phyloP scores from a whole-genome alignment of 148 eudicot species.

The Mesembryanthemum crystallinum region DNA sequence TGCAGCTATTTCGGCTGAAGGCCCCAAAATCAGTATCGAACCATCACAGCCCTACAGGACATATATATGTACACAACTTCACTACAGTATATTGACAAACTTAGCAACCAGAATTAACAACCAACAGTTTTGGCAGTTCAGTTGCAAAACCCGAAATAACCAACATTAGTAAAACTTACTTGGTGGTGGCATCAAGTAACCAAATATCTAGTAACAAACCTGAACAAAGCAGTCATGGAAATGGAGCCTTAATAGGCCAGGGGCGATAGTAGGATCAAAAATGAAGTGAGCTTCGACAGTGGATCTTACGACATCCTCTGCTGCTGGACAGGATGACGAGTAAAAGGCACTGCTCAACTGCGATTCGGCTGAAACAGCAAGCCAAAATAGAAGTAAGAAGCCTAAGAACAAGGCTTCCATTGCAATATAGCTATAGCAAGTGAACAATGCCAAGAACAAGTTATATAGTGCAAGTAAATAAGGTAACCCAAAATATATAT shows the following conservation, averaged over 20 bases:
- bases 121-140: too few relatives aligned
- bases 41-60: conserved; percentile 68
- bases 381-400: conserved; percentile 7
- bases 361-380: conserved; percentile 20
- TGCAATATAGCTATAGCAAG: too few relatives aligned
- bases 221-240: conserved; percentile 83
- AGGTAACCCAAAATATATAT: too few relatives aligned
- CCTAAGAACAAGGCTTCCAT: conserved; percentile 18
- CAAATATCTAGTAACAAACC: conserved; percentile 26
- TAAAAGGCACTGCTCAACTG: conserved; percentile 44
- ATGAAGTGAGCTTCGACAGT: conserved; percentile 47
- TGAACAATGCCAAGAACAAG: background rate
- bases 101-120: too few relatives aligned
- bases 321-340: conserved; percentile 50
- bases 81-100: too few relatives aligned
- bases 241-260: conserved; percentile 65
- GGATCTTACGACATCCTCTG: conserved; percentile 49
- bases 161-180: too few relatives aligned
- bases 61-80: too few relatives aligned
- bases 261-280: conserved; percentile 55
- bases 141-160: too few relatives aligned
- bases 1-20: conserved; percentile 54
- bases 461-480: background rate
- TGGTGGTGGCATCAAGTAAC: too few relatives aligned
- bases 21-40: conserved; percentile 51